phyloP scores from a whole-genome alignment of 2,329 filamentous ascomycete species.

The Calonectria crousiana region DNA sequence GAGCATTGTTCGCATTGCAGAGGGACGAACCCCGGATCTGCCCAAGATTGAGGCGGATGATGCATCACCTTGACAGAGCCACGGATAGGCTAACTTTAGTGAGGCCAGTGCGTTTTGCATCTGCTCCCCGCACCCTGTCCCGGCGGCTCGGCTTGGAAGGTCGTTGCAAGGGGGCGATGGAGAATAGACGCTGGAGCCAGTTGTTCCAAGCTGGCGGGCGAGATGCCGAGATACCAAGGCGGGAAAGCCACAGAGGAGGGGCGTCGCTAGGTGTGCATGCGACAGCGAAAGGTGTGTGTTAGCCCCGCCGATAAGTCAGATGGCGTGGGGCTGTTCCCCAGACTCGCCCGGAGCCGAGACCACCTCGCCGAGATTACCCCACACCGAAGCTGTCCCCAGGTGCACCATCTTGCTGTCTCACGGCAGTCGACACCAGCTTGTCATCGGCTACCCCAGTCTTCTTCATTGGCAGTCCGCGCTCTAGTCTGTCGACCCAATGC shows the following conservation, averaged over 20 bases:
- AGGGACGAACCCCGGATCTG: neutral
- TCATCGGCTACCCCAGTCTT: neutral
- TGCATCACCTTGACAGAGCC: neutral
- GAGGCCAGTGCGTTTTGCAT: neutral
- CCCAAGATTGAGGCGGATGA: neutral
- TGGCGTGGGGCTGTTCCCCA: neutral
- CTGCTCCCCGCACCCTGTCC: neutral
- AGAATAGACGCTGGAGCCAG: neutral
- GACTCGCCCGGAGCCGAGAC: conserved; percentile 12
- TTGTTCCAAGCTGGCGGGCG: neutral
- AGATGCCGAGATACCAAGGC: neutral
- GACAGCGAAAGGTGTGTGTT: neutral
- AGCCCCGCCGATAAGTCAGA: neutral
- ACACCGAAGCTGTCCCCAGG: neutral
- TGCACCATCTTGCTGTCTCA: neutral
- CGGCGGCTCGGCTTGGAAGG: neutral
- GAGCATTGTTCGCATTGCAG: neutral
- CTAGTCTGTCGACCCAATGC: neutral
- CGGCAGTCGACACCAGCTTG: neutral
- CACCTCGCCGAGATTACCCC: neutral
- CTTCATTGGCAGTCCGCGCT: neutral
- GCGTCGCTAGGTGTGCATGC: neutral
- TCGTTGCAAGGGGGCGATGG: neutral
- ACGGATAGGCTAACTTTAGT: neutral
- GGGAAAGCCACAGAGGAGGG: neutral